These are phyloP conservation scores for Backusella australiensis DNA, from an alignment of 192 early-diverging fungal genomes.

Conservation along the genomic window DNA sequence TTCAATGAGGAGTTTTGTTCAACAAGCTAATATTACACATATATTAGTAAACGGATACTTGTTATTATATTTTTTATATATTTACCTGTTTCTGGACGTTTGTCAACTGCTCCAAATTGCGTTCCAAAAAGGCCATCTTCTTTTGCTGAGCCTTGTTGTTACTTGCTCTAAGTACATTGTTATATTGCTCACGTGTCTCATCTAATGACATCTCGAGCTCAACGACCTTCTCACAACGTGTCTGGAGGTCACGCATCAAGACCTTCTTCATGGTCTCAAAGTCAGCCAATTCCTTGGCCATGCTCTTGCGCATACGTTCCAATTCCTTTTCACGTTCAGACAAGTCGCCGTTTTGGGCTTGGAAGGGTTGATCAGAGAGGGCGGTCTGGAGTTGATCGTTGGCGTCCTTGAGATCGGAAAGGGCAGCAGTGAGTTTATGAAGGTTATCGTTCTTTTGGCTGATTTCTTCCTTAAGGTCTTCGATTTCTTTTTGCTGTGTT, in stretches of 20 bases:
- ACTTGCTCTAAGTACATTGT: slow-evolving; percentile 78
- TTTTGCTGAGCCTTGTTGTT: slow-evolving; percentile 85
- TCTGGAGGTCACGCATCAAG: slow-evolving; percentile 96
- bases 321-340: slow-evolving; percentile 70
- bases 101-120: slow-evolving; percentile 96
- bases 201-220: slow-evolving; percentile 97
- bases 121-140: slow-evolving; percentile 97
- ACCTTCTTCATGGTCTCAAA: slow-evolving; percentile 99
- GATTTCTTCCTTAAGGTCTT: slow-evolving; percentile 68
- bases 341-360: slow-evolving; percentile 10
- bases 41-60: too few relatives aligned
- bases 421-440: slow-evolving; percentile 54
- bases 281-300: slow-evolving; percentile 66
- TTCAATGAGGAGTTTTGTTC: slow-evolving; percentile 96
- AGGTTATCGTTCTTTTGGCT: slow-evolving; percentile 72
- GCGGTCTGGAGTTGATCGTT: slow-evolving; percentile 57
- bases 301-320: slow-evolving; percentile 65
- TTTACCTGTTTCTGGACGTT: slow-evolving; percentile 83
- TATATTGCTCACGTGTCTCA: slow-evolving; percentile 93
- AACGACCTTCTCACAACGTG: slow-evolving; percentile 97
- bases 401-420: slow-evolving; percentile 61
- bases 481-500: slow-evolving; percentile 74
- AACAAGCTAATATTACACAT: slow-evolving; percentile 59
- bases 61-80: background rate
- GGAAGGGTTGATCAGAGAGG: slow-evolving; percentile 17